Evolutionary conservation across 2,329 filamentous ascomycete species (phyloP), one percentile per base, ranked within the genome.

Genomic region (Macroventuria anomochaeta): DNA sequence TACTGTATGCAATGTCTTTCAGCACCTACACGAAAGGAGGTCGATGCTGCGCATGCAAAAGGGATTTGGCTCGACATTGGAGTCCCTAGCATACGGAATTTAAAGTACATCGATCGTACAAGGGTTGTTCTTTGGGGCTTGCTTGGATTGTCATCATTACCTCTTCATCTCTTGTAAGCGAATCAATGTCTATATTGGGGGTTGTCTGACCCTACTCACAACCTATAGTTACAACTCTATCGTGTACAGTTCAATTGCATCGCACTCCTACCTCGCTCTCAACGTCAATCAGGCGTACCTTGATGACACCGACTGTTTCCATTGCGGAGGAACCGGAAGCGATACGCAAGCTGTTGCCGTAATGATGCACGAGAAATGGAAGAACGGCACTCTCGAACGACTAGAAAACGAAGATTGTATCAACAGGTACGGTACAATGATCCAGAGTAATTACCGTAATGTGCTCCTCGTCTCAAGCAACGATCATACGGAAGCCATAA

Each of bases 1-100:
- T 82, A 80, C 53, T 77, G 74, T 46, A 81, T 82, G 77, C 82
- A 84, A 53, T 70, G 77, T 13, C 63, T 84, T 12, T 75, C 67
- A 17, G 75, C 81, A 0, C 82, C 82, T 0, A 82, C 78, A 1
- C 68, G 82, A 20, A 49, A 61, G 7, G 80, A 83, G 34, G 65
- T 84, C 7, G 77, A 84, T 44, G 59, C 54, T n/a, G 80, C 80
- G 0, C 82, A 85, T 64, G 34, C 55, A 0, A 56, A 20, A 13
- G 17, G 8, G 5, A 15, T 3, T 11, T 42, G 29, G 36, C 11
- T 49, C 11, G 61, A 65, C 38, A 60, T 65, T 33, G 62, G 62
- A 6, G 47, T 65, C 2, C 53, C 47, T 2, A 63, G 58, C 31
- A 3, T 62, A n/a, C 31, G 56, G 11, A 63, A 65, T 39, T 28